Percentiles rank a stretch among this genome's conserved stretches.
phyloP scores from a whole-genome alignment of 306 rosid genomes.

The Sophora flavescens region DNA sequence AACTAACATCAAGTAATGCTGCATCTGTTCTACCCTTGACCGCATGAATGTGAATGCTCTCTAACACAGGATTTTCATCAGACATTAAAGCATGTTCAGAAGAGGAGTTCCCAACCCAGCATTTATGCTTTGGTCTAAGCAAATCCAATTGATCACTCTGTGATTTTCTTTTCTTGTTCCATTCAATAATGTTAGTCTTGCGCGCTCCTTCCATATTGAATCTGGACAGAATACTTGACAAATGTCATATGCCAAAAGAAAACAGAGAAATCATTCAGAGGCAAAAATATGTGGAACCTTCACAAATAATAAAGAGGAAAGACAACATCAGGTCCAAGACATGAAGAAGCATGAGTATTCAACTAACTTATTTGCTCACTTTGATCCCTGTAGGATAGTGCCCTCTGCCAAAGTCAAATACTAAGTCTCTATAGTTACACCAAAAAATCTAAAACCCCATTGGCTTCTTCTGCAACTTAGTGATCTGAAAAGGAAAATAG shows the following conservation, averaged over 20 bases:
- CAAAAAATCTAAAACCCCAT: neutral
- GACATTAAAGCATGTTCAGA: constrained; percentile 40
- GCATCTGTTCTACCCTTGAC: constrained; percentile 36
- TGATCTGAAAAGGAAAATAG: neutral
- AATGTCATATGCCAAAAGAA: neutral
- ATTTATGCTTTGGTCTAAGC: constrained; percentile 65
- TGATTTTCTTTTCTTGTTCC: constrained; percentile 73
- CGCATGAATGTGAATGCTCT: constrained; percentile 18
- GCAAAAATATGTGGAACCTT: neutral
- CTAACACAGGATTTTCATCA: constrained; percentile 42
- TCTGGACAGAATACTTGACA: constrained; percentile 45
- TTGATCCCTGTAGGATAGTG: neutral
- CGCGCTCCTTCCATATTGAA: constrained; percentile 35
- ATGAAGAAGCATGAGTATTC: neutral
- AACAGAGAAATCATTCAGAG: constrained; percentile 8
- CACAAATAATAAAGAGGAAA: neutral
- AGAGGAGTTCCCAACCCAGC: constrained; percentile 49
- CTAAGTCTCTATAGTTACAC: neutral
- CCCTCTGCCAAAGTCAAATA: neutral
- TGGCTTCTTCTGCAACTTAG: neutral
- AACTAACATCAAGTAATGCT: constrained; percentile 19
- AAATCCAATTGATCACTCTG: constrained; percentile 59
- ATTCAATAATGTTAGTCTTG: constrained; percentile 10
- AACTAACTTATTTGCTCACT: neutral
- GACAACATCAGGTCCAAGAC: neutral